phyloP scores from a whole-genome alignment of 2,329 filamentous ascomycete genomes.

The Parastagonospora nodorum region DNA sequence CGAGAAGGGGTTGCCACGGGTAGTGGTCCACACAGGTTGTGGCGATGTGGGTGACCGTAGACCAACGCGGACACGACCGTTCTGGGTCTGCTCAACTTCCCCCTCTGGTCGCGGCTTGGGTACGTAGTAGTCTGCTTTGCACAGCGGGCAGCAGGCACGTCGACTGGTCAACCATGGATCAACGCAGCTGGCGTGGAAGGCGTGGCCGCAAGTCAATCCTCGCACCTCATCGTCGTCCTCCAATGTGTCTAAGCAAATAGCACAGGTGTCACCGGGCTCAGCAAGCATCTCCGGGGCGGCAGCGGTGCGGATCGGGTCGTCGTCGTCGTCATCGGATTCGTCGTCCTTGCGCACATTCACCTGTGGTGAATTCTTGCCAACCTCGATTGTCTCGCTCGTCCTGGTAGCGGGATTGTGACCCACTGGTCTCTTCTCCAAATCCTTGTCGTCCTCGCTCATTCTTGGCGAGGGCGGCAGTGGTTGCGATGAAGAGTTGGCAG shows the following conservation, averaged over 20 bases:
- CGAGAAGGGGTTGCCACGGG: conserved; percentile 38
- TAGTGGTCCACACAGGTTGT: conserved; percentile 38
- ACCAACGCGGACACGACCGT: conserved; percentile 35
- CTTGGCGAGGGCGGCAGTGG: conserved; percentile 27
- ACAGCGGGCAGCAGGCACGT: conserved; percentile 93
- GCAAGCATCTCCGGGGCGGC: conserved; percentile 80
- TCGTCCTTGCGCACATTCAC: conserved; percentile 44
- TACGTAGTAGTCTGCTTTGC: conserved; percentile 96
- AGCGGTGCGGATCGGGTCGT: conserved; percentile 79
- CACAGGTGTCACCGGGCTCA: conserved; percentile 88
- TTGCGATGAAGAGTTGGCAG: conserved; percentile 36
- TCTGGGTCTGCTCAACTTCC: conserved; percentile 40
- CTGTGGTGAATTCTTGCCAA: conserved; percentile 24
- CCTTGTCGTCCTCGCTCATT: conserved; percentile 32
- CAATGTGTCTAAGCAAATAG: conserved; percentile 91
- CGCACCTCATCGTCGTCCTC: conserved; percentile 96
- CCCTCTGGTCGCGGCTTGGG: conserved; percentile 81
- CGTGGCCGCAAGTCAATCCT: conserved; percentile 93
- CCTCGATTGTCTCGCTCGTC: conserved; percentile 32
- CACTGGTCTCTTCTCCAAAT: conserved; percentile 22
- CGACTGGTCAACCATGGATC: conserved; percentile 96
- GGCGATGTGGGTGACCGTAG: conserved; percentile 40
- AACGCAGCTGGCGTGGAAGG: conserved; percentile 93
- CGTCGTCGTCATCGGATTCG: conserved; percentile 75
- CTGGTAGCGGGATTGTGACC: conserved; percentile 11